Percentiles rank a stretch among this genome's conserved stretches.
Conservation (phyloP, 495 filamentous ascomycete species). For the Penicillium ochrochloron region DNA sequence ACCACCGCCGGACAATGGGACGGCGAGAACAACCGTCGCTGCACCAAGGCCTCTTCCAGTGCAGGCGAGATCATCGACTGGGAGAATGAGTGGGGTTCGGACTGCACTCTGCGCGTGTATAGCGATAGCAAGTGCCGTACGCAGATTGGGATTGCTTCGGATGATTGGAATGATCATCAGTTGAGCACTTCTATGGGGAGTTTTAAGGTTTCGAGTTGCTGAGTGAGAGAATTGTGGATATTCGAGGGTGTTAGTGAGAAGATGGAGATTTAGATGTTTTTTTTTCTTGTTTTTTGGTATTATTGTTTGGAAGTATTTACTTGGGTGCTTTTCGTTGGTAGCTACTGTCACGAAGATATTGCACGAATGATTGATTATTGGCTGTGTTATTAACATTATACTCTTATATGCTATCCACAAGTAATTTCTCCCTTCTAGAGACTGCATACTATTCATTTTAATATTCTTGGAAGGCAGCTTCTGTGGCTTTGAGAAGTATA, state of each 20-base stretch:
- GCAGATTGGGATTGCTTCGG: conserved; percentile 23
- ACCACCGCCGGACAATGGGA: conserved; percentile 19
- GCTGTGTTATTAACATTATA: background rate
- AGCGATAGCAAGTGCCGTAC: conserved; percentile 13
- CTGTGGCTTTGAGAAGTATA: too few species aligned
- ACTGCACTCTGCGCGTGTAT: conserved; percentile 19
- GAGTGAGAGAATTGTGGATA: background rate
- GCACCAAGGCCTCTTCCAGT: conserved; percentile 16
- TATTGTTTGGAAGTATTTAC: background rate
- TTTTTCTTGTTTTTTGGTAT: background rate
- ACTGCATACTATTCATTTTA: too few species aligned
- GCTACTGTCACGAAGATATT: background rate
- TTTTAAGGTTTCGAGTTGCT: background rate
- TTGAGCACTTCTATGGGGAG: background rate
- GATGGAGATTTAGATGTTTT: background rate
- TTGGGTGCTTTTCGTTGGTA: background rate
- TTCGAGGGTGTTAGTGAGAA: too few species aligned
- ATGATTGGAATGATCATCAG: conserved; percentile 8
- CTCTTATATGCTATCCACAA: too few species aligned
- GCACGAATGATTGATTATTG: background rate
- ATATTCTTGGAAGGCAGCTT: too few species aligned
- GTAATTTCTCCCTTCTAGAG: too few species aligned
- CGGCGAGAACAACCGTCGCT: conserved; percentile 16
- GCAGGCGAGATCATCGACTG: conserved; percentile 14
- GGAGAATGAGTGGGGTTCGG: conserved; percentile 14